These are phyloP conservation scores for Peniophora sp. DNA, from an alignment of 1,284 basidiomycete genomes.

Conservation along the genomic window DNA sequence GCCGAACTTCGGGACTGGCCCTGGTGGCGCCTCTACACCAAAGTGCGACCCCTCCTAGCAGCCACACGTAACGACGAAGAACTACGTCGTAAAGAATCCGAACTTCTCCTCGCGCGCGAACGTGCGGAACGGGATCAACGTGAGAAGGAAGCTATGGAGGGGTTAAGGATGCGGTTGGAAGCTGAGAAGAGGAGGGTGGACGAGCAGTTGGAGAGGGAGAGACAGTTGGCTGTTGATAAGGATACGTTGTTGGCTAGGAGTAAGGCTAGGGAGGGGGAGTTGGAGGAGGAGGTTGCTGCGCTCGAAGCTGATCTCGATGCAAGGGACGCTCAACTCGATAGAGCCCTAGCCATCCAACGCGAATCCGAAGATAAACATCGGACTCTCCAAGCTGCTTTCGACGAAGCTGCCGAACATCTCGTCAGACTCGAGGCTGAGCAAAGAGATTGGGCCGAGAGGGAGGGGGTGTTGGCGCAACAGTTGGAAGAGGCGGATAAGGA, in stretches of 20 bases:
- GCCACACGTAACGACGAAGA: slow-evolving; percentile 94
- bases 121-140: slow-evolving; percentile 78
- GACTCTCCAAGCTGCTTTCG: slow-evolving; percentile 64
- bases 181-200: slow-evolving; percentile 79
- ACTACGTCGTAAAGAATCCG: slow-evolving; percentile 81
- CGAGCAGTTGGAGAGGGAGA: slow-evolving; percentile 77
- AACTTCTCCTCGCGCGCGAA: slow-evolving; percentile 78
- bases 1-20: slow-evolving; percentile 90
- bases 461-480: slow-evolving; percentile 49
- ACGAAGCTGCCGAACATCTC: slow-evolving; percentile 79
- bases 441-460: slow-evolving; percentile 56
- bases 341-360: slow-evolving; percentile 68
- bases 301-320: slow-evolving; percentile 81
- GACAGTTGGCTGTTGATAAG: slow-evolving; percentile 76
- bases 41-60: slow-evolving; percentile 87
- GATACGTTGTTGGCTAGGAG: slow-evolving; percentile 80
- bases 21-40: slow-evolving; percentile 98
- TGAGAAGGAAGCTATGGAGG: slow-evolving; percentile 75
- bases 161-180: slow-evolving; percentile 72
- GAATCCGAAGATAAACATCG: slow-evolving; percentile 75
- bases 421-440: slow-evolving; percentile 74
- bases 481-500: slow-evolving; percentile 55
- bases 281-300: slow-evolving; percentile 80
- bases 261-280: slow-evolving; percentile 77
- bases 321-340: slow-evolving; percentile 81